These are phyloP conservation scores for Ogataea pignaliae DNA, from an alignment of 805 yeast species.

Conservation along the genomic window DNA sequence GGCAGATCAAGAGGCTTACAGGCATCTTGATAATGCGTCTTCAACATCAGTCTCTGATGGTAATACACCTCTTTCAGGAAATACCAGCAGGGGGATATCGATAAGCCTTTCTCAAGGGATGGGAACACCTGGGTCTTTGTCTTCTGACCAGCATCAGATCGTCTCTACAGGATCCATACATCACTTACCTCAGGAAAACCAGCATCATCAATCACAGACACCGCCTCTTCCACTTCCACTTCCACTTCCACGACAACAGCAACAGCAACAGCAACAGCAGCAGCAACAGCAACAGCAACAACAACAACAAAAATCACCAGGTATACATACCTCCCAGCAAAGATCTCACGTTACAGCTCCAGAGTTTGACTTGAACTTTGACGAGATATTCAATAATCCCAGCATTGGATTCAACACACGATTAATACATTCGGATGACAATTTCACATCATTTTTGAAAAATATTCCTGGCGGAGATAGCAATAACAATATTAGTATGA, in stretches of 20 bases:
- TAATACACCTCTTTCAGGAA: background rate
- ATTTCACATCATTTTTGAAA: constrained; percentile 15
- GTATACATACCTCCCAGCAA: background rate
- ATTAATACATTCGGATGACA: constrained; percentile 34
- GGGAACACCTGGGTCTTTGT: background rate
- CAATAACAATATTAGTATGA: too few species aligned
- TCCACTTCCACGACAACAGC: background rate
- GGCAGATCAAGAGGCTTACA: background rate
- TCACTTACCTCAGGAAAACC: background rate
- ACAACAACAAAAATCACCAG: background rate
- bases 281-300: background rate
- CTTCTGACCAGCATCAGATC: too few species aligned
- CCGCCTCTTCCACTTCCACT: background rate
- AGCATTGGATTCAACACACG: constrained; percentile 33
- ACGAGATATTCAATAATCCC: constrained; percentile 25
- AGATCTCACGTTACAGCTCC: background rate
- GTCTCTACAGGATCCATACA: background rate
- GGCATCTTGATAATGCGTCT: background rate
- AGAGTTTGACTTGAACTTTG: constrained; percentile 22
- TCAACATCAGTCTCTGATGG: background rate
- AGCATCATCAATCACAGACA: background rate
- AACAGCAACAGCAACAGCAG: too few species aligned
- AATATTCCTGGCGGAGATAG: background rate
- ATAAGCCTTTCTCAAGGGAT: constrained; percentile 2
- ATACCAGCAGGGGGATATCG: background rate